A percentile compares a stretch with the other conserved stretches of the same genome.
phyloP scores from a whole-genome alignment of 1,284 basidiomycete species.

The Apiotrichum mycotoxinovorans region DNA sequence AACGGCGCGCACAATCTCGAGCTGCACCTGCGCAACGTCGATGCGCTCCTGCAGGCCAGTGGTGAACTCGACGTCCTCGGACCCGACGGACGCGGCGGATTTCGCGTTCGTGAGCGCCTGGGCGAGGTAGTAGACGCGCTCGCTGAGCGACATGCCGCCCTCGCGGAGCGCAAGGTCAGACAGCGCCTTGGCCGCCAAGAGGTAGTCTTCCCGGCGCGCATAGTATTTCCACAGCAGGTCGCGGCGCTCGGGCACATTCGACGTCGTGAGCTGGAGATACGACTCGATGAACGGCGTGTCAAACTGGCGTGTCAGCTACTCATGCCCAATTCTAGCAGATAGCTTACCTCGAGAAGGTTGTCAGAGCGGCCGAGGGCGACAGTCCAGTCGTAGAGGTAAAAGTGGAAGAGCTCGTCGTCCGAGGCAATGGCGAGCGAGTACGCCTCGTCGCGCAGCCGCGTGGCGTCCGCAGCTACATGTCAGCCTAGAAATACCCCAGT shows the following conservation, averaged over 20 bases:
- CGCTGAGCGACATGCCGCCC: slow-evolving; percentile 63
- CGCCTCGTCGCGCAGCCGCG: slow-evolving; percentile 44
- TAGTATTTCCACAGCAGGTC: slow-evolving; percentile 97
- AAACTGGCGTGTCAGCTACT: slow-evolving; percentile 24
- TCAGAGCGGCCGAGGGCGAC: slow-evolving; percentile 75
- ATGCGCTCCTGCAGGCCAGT: slow-evolving; percentile 92
- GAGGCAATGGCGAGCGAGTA: slow-evolving; percentile 67
- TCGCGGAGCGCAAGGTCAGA: slow-evolving; percentile 80
- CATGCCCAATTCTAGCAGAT: too few relatives aligned
- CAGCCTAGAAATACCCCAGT: slow-evolving; percentile 12
- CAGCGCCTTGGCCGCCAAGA: slow-evolving; percentile 83
- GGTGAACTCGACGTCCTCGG: slow-evolving; percentile 84
- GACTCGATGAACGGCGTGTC: slow-evolving; percentile 62
- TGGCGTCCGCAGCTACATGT: slow-evolving; percentile 6
- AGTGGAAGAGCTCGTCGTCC: slow-evolving; percentile 91
- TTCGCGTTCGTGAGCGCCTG: slow-evolving; percentile 94
- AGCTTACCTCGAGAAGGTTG: slow-evolving; percentile 76
- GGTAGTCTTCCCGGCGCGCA: slow-evolving; percentile 79
- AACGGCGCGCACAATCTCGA: slow-evolving; percentile 63
- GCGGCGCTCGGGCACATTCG: slow-evolving; percentile 59
- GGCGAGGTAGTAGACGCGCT: slow-evolving; percentile 81
- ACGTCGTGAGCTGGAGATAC: slow-evolving; percentile 59
- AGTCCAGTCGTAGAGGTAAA: slow-evolving; percentile 90
- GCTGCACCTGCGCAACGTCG: slow-evolving; percentile 93
- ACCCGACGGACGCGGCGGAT: slow-evolving; percentile 70